Conservation (phyloP, 2,329 filamentous ascomycete genomes). For the Penicillium sp. region DNA sequence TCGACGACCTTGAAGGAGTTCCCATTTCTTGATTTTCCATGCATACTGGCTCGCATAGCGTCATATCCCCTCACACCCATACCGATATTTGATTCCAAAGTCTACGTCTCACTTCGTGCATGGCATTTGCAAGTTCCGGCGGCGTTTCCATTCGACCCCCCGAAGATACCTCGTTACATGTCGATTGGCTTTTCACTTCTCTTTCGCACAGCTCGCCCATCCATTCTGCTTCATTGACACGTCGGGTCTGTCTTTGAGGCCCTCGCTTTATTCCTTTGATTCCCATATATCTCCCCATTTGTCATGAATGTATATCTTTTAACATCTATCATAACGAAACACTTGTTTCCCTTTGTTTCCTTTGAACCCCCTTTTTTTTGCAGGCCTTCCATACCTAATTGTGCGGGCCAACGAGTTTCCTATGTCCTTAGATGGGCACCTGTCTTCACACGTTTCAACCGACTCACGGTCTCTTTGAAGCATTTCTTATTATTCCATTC, state of each 20-base stretch:
- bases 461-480: slow-evolving; percentile 17
- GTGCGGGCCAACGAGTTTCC: slow-evolving; percentile 33
- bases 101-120: slow-evolving; percentile 31
- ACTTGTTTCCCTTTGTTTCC: slow-evolving; percentile 4
- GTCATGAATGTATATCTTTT: slow-evolving; percentile 27
- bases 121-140: slow-evolving; percentile 39
- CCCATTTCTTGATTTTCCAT: slow-evolving; percentile 31
- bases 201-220: slow-evolving; percentile 10
- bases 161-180: slow-evolving; percentile 40
- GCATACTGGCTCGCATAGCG: slow-evolving; percentile 40
- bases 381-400: slow-evolving; percentile 22
- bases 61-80: slow-evolving; percentile 29
- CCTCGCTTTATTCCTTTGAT: slow-evolving; percentile 8
- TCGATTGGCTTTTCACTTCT: slow-evolving; percentile 19
- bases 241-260: not conserved
- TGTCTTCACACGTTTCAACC: slow-evolving; percentile 18
- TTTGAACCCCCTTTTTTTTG: slow-evolving; percentile 1
- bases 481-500: slow-evolving; percentile 23
- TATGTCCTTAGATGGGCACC: slow-evolving; percentile 33
- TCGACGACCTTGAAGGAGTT: slow-evolving; percentile 27
- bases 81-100: slow-evolving; percentile 26
- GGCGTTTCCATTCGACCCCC: slow-evolving; percentile 36
- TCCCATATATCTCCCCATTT: slow-evolving; percentile 9
- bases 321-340: slow-evolving; percentile 11
- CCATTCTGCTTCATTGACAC: slow-evolving; percentile 3